Base-by-base conservation (phyloP, 2,329 filamentous ascomycete genomes). In the Aspergillus cejpii region DNA sequence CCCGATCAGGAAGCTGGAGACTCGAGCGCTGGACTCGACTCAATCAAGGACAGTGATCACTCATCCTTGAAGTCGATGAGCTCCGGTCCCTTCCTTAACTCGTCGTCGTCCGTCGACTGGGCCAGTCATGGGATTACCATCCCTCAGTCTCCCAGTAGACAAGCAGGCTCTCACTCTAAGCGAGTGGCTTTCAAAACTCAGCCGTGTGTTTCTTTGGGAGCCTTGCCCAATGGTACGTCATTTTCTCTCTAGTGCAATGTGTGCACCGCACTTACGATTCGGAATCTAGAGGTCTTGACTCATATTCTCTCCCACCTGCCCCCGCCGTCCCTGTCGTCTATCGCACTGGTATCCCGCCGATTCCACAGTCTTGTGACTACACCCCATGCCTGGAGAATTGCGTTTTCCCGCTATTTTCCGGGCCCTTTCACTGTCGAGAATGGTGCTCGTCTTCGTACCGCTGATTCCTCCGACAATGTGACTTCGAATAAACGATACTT, bases 361-460 rank as follows among this genome's bases (percentile, higher is more conserved):
- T 94, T 97, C 62, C 87, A 94, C 65, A 76, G 78, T 41, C 74
- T 97, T 31, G 85, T 97, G 44, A 95, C 88, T 3, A 91, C 87
- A 1, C 87, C 90, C 12, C 88, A 96, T 68, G 89, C 89, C 6
- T 97, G 91, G 91, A 82, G 88, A 51, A 86, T 89, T 62, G 91
- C 90, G 5, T 97, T 97, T 62, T 79, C 87, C 55, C 87, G 90
- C 50, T 91, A 83, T 69, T 98, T 97, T 57, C 87, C 87, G 0
- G 89, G 86, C 1, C 80, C 84, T 19, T 78, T 84, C 59, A 75
- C 75, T 5, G 60, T 82, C 37, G 63, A 70, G 31, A 61, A 68
- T 44, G 62, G 64, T 28, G 59, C 57, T 11, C 65, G 66, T 15
- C 57, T 68, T 1, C 69, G 70, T 55, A 71, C 74, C 17, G 66